Base-by-base conservation (phyloP, 2,329 filamentous ascomycete genomes). In the Calonectria honghensis region DNA sequence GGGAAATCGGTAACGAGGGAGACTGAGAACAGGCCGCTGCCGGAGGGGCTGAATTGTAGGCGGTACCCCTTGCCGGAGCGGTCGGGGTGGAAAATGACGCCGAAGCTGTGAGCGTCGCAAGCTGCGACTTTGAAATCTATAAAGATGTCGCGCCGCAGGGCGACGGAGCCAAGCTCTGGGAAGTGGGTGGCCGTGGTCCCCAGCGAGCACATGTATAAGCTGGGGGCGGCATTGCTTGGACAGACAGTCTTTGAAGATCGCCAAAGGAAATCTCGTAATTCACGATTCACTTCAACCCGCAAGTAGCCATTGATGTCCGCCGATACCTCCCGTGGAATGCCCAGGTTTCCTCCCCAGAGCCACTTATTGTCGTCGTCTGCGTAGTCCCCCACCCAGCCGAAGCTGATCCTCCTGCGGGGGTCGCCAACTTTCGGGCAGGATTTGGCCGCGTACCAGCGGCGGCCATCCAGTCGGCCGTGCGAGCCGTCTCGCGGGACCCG, bases 291-390 rank as follows among this genome's bases (percentile, higher is more conserved):
- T 24, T 79, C 76, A 4, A 85, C 73, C 5, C 76, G 69, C 64
- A 85, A 70, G 52, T 77, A 72, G 1, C 81, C 83, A 31, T 80
- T 71, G 2, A 67, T 72, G 48, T 81, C 82, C 7, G 81, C 81
- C 59, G 76, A 82, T 32, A 85, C 76, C 29, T 83, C 79, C n/a
- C 84, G 77, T 11, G 81, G 83, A 16, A 83, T 76, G 6, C 78
- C 81, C 39, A 85, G 75, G 68, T 84, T 83, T n/a, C 84, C 84
- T 54, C 84, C 84, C 84, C 84, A 85, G 2, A 84, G 78, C 84
- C 84, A 85, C 77, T 84, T 84, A 13, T 79, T 78, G 67, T 85
- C 83, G 39, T 83, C 78, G 18, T 79, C 81, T 4, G 75, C 80
- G 68, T 82, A 81, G 70, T 85, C 84, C 13, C 79, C 83, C 16